Evolutionary conservation across 306 rosid species (phyloP), one percentile per base, ranked within the genome.

Genomic region (Dalbergia cochinchinensis): DNA sequence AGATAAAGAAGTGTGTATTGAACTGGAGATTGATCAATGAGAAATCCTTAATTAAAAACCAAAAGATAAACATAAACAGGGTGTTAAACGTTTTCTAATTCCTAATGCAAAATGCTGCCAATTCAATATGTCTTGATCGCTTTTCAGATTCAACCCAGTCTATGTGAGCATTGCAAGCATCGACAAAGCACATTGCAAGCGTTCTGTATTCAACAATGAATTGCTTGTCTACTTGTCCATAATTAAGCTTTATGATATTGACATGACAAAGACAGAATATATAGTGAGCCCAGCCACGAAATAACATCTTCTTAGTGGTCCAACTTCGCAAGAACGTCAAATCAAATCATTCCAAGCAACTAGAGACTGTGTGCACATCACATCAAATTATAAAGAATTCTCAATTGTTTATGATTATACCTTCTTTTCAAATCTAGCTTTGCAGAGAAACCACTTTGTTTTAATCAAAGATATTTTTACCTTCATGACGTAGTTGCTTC

Each of bases 401-500:
- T 54, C 26, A 16, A 1, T 54, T 2, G 22, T 18, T 47, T 10
- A 47, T 47, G 14, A 47, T 47, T 47, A 47, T 11, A 3, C 53
- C 53, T 47, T 47, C 53, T 12, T 47, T 42, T 42, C 10, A 22
- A 8, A 60, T 42, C 71, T 66, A 16, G 33, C 34, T 7, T 44
- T 16, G n/a, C 20, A n/a, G 41, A 65, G 7, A 26, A 65, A n/a
- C 14, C 39, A 60, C 18, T 34, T 33, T 33, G 4, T 62, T 22
- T 26, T 67, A 51, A 31, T 51, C 31, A 7, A 42, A 70, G 62
- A 70, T 70, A 70, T 70, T 70, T 70, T 33, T n/a, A 31, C 34
- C 53, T 34, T 35, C 34, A 16, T 55, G 16, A 53, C 35, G 11
- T 71, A 26, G 18, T 53, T 54, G 77, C 12, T 35, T 55, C 5